A percentile compares a stretch with the other conserved stretches of the same genome.
Evolutionary conservation across 108 stramenopile genomes (phyloP).

Genomic region (Nannochloropsis oceanica): DNA sequence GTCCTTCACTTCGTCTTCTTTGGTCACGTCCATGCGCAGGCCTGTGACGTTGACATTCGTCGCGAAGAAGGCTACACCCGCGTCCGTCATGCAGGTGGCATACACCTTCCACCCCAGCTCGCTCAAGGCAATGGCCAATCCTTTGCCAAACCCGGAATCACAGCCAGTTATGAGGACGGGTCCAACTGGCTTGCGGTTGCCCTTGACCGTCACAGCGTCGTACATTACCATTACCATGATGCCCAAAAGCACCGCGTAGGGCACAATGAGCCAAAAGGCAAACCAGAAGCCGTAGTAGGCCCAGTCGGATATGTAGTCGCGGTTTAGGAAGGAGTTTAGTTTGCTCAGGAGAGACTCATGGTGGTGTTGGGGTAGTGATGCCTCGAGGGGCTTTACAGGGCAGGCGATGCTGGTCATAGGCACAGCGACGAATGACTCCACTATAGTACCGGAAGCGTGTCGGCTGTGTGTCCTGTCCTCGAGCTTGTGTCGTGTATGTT

Average conservation of each 20-base stretch:
- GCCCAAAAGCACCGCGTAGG: not conserved
- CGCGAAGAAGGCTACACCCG: not conserved
- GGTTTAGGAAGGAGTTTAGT: not conserved
- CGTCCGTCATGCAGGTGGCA: not conserved
- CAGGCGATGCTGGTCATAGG: too few relatives aligned
- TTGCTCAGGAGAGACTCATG: not conserved
- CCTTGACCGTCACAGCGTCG: not conserved
- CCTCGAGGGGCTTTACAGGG: too few relatives aligned
- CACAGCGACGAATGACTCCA: too few relatives aligned
- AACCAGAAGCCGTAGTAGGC: not conserved
- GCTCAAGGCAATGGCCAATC: not conserved
- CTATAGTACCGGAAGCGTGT: too few relatives aligned
- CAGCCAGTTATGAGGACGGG: not conserved
- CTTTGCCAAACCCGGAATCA: not conserved
- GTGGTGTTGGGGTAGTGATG: not conserved
- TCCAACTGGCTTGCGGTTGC: not conserved
- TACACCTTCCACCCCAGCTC: not conserved
- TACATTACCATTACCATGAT: not conserved
- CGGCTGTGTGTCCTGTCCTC: too few relatives aligned
- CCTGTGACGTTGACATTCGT: not conserved
- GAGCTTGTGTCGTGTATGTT: too few relatives aligned
- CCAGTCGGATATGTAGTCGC: not conserved
- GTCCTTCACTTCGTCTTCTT: not conserved
- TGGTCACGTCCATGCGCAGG: not conserved
- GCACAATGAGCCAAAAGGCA: not conserved